Percentiles rank a stretch among this genome's conserved stretches.
These are phyloP conservation scores for Gnomoniopsis smithogilvyi DNA, from an alignment of 2,329 filamentous ascomycete genomes.

Conservation along the genomic window DNA sequence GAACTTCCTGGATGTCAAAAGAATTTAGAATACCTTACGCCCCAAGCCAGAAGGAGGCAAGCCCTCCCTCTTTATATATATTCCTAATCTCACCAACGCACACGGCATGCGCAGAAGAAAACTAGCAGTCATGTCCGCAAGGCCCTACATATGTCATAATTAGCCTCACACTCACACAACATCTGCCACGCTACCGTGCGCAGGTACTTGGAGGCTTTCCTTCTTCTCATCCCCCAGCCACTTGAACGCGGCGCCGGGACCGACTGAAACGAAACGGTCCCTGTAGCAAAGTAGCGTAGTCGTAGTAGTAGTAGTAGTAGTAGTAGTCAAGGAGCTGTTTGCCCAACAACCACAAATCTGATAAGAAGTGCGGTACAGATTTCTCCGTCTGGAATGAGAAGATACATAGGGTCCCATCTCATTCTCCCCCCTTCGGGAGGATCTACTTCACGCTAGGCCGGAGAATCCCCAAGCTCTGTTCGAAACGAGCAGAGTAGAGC, in stretches of 20 bases:
- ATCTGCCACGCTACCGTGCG: not conserved
- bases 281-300: not conserved
- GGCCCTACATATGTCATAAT: not conserved
- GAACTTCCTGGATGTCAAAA: not conserved
- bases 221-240: not conserved
- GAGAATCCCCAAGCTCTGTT: not conserved
- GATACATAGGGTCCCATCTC: not conserved
- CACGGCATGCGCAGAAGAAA: not conserved
- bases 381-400: not conserved
- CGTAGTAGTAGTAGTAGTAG: too few relatives aligned
- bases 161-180: slow-evolving; percentile 5
- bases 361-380: not conserved
- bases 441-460: not conserved
- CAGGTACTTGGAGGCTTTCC: not conserved
- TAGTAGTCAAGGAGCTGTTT: too few relatives aligned
- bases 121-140: not conserved
- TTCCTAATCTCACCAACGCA: not conserved
- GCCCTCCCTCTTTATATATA: not conserved
- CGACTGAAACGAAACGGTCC: not conserved
- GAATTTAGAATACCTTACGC: not conserved
- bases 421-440: not conserved
- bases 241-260: slow-evolving; percentile 2
- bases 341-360: not conserved
- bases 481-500: not conserved
- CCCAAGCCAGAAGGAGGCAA: not conserved